Evolutionary conservation across 129 eudicot species (phyloP), one percentile per base, ranked within the genome.

Genomic region (Flaveria trinervia): DNA sequence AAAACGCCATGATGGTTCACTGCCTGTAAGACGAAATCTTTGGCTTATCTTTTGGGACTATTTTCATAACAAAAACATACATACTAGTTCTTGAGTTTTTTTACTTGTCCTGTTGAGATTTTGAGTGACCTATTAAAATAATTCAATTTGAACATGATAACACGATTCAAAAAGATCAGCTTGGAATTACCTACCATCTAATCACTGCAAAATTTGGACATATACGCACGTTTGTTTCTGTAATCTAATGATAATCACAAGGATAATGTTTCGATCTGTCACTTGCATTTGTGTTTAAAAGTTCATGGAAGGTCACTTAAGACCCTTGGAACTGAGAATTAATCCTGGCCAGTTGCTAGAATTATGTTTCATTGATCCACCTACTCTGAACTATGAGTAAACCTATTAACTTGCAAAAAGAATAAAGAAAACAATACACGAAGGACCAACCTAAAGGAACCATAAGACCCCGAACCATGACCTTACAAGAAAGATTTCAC

Each of bases 191-290:
- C 13, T 9, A 45, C 41, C 41, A 36, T 36, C 5, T 36, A 36
- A 36, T 7, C 7, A 5, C 41, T 36, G 41, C 50, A 45, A 9
- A 45, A 1, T 45, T 45, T 45, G 50, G 50, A 13, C 12, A 18
- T 55, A 6, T 52, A 15, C 5, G 59, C 17, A 13, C 17, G 14
- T 49, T 15, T 49, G n/a, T 49, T 49, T 52, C 57, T 52, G 61
- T 55, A 55, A 55, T 61, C 17, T 23, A 41, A 70, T 70, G 44
- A 52, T 30, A 71, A 54, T 33, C 11, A 17, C 30, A 71, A 52
- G 48, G 49, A 28, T 28, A 17, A 22, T 2, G 30, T 26, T 28
- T 52, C n/a, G 6, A 46, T 12, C 13, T 10, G 16, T 30, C 26
- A 55, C 26, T 17, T 55, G 61, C 61, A 55, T 10, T 55, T 6